Base-by-base conservation (phyloP, 2,329 filamentous ascomycete genomes). In the Cryphonectria japonica region DNA sequence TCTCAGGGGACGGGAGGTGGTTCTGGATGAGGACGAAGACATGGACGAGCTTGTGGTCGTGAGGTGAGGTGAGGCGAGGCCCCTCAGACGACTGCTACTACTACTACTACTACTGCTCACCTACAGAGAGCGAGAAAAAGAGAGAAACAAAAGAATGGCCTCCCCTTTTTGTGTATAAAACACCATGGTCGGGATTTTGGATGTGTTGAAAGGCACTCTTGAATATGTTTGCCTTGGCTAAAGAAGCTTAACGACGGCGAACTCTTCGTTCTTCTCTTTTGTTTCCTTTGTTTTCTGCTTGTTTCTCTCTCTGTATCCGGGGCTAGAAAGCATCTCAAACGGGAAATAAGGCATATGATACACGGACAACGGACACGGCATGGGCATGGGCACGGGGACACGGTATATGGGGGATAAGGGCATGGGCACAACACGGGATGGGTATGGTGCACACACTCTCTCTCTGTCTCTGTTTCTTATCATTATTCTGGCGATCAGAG, bases 21-120 rank as follows among this genome's bases (percentile, higher is more conserved):
- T 75, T 67, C 75, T 83, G 32, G 75, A 76, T 61, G 79, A 83
- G 68, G 83, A 85, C 72, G 84, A 86, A 74, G 85, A 87, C 66
- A 84, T 86, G 75, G 85, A 87, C 67, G 83, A 83, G 70, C 76
- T 87, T 74, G 77, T 86, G 70, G 85, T 87, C 78, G 78, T 85
- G 73, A 81, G 78, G 67, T 75, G 67, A 66, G 59, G 9, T 1
- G 34, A 41, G 59, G 9, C 1, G 34, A 41, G 6, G 8, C 9
- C 9, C 37, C 34, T 13, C 6, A 22, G 46, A 8, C 43, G 43
- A 2, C 19, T 50, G n/a, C 22, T n/a, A 3, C 22, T n/a, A 39
- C 37, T 39, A 26, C 19, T 50, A 50, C 22, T n/a, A 3, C 22
- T n/a, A 39, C 37, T 39, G 11, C 2, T 39, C 9, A 13, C 11